These are phyloP conservation scores for Boletus patriciae DNA, from an alignment of 768 basidiomycete genomes.

Conservation along the genomic window DNA sequence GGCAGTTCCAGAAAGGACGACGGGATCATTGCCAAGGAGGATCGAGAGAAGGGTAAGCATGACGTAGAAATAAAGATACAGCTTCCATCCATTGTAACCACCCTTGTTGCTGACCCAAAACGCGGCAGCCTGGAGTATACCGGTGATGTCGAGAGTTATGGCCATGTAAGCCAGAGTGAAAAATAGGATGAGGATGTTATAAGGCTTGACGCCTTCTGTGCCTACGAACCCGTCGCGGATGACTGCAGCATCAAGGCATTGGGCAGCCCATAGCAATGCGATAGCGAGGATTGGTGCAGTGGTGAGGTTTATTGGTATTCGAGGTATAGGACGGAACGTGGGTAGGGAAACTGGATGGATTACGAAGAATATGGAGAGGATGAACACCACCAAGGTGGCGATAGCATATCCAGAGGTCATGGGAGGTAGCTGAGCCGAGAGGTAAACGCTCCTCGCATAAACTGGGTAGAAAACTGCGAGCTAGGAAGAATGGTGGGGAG, in stretches of 20 bases:
- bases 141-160: conserved; percentile 87
- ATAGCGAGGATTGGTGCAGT: conserved; percentile 55
- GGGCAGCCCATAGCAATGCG: conserved; percentile 53
- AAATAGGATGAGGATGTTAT: conserved; percentile 92
- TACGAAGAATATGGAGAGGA: conserved; percentile 52
- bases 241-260: conserved; percentile 45
- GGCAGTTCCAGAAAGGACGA: conserved; percentile 87
- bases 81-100: conserved; percentile 61
- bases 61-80: conserved; percentile 80
- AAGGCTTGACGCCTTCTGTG: conserved; percentile 75
- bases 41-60: conserved; percentile 78
- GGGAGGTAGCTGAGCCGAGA: not conserved
- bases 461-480: not conserved
- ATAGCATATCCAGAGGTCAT: conserved; percentile 51
- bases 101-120: conserved; percentile 86
- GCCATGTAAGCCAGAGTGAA: conserved; percentile 91
- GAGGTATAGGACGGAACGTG: conserved; percentile 32
- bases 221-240: conserved; percentile 81
- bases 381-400: conserved; percentile 51
- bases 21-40: conserved; percentile 87
- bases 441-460: not conserved
- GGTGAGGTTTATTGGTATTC: conserved; percentile 46
- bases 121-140: conserved; percentile 81
- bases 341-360: conserved; percentile 47
- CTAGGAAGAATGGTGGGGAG: not conserved